phyloP scores from a whole-genome alignment of 2,329 filamentous ascomycete species.

The Venturia effusa region DNA sequence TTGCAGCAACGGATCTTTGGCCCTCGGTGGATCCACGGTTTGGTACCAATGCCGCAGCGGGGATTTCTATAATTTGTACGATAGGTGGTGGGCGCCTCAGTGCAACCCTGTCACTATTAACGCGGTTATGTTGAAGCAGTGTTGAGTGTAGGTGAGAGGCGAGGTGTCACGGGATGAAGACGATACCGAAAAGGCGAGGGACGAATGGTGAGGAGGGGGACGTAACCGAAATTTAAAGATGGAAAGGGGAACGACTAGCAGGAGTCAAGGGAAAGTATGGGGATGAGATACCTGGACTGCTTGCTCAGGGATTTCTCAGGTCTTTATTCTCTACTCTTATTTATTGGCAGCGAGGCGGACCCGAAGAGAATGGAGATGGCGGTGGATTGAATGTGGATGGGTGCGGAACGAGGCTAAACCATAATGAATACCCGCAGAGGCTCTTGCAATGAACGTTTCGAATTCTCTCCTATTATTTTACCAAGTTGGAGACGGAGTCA shows the following conservation, averaged over 20 bases:
- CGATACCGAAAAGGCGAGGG: no score
- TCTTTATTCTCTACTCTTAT: neutral
- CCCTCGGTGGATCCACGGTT: conserved; percentile 53
- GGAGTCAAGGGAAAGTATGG: no score
- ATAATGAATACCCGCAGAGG: conserved; percentile 5
- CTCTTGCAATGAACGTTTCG: neutral
- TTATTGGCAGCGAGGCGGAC: neutral
- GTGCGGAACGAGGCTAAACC: neutral
- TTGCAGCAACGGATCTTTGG: conserved; percentile 58
- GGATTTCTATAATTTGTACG: conserved; percentile 73
- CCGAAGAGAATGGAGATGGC: neutral
- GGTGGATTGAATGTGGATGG: neutral
- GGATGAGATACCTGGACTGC: no score
- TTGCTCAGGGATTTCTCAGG: no score
- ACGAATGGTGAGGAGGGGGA: neutral
- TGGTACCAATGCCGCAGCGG: conserved; percentile 70
- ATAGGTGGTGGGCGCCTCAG: conserved; percentile 25
- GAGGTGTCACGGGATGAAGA: neutral
- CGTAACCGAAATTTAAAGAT: no score
- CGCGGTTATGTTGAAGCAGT: conserved; percentile 1
- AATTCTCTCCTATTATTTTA: no score
- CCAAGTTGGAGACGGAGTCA: neutral
- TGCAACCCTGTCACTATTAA: neutral
- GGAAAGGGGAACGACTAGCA: no score
- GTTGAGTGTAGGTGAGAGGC: neutral